Conservation (phyloP, 2,329 filamentous ascomycete species). For the Hirsutella rhossiliensis region DNA sequence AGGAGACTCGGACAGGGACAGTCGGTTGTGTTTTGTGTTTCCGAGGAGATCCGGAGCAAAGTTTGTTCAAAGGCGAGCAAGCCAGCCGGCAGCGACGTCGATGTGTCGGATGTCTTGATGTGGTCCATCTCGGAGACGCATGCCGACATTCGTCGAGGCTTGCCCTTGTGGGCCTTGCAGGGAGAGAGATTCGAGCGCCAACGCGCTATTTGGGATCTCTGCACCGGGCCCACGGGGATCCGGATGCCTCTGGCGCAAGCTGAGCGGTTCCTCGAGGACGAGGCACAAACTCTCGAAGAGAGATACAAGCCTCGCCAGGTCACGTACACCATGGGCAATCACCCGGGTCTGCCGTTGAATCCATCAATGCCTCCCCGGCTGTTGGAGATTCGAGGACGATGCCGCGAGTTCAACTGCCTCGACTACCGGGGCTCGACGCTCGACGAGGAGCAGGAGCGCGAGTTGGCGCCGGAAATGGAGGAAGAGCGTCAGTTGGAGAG, state of each 20-base stretch:
- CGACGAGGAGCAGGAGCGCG: conserved; percentile 13
- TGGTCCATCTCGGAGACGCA: conserved; percentile 51
- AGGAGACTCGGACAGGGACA: conserved; percentile 53
- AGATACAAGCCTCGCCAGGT: background rate
- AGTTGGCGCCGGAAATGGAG: conserved; percentile 52
- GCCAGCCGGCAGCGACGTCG: background rate
- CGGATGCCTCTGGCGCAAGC: background rate
- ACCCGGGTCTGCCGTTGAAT: too few species aligned
- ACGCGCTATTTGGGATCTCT: background rate
- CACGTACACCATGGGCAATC: too few species aligned
- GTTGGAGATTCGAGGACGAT: background rate
- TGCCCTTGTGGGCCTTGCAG: conserved; percentile 4
- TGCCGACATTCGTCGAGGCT: conserved; percentile 29
- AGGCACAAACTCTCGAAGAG: conserved; percentile 1
- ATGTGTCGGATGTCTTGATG: conserved; percentile 28
- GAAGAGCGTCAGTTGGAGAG: conserved; percentile 42
- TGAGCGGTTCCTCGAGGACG: background rate
- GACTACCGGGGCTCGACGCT: background rate
- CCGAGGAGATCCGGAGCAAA: conserved; percentile 43
- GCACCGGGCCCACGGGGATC: background rate
- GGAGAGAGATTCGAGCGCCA: background rate
- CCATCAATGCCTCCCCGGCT: background rate
- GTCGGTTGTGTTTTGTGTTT: conserved; percentile 46
- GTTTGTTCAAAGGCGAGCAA: conserved; percentile 16
- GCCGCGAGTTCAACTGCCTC: conserved; percentile 4